phyloP scores from a whole-genome alignment of 2,329 filamentous ascomycete species.

The Fusarium keratoplasticum region DNA sequence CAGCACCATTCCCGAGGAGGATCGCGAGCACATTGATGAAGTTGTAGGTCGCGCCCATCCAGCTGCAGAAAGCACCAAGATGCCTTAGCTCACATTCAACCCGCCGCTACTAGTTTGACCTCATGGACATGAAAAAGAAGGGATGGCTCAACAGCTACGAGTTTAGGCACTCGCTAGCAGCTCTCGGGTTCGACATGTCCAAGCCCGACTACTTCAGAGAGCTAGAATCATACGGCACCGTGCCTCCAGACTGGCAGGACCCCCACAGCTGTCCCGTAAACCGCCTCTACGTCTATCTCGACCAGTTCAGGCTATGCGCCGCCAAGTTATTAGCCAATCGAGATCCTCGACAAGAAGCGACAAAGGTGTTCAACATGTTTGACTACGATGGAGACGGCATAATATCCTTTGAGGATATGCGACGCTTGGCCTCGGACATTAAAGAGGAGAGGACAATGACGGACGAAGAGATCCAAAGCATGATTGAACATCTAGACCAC shows the following conservation, averaged over 20 bases:
- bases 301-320: constrained; percentile 75
- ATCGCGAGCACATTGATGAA: constrained; percentile 92
- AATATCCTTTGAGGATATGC: constrained; percentile 89
- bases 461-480: constrained; percentile 90
- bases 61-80: neutral
- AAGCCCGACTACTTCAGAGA: constrained; percentile 87
- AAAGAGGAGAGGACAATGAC: constrained; percentile 84
- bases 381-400: constrained; percentile 92
- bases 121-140: constrained; percentile 98
- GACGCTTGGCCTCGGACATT: constrained; percentile 87
- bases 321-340: constrained; percentile 83
- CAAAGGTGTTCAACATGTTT: constrained; percentile 92
- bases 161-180: constrained; percentile 95
- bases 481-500: constrained; percentile 98
- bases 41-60: constrained; percentile 70
- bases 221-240: constrained; percentile 83
- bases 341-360: constrained; percentile 90
- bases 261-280: constrained; percentile 56
- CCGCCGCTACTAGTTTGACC: constrained; percentile 73
- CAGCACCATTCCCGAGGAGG: constrained; percentile 79
- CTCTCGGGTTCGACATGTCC: constrained; percentile 90
- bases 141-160: constrained; percentile 96
- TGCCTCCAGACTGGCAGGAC: constrained; percentile 69
- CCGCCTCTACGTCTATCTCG: constrained; percentile 63
- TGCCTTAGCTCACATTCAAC: constrained; percentile 27